Percentiles rank a stretch among this genome's conserved stretches.
These are phyloP conservation scores for Arthrobotrys sphaeroides DNA, from an alignment of 2,329 filamentous ascomycete genomes.

Conservation along the genomic window DNA sequence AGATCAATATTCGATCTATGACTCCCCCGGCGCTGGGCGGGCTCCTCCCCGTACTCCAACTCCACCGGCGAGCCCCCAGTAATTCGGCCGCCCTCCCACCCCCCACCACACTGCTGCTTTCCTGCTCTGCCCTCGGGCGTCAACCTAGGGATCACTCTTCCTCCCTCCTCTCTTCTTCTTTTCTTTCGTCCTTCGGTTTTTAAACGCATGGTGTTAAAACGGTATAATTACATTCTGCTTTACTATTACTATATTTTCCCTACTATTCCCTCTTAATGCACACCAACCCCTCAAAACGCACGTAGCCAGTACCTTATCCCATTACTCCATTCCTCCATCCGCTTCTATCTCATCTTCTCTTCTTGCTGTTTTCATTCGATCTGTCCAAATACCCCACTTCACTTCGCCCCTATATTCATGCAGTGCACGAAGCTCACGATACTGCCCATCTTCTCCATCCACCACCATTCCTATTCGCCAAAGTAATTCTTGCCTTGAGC, in stretches of 20 bases:
- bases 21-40: neutral
- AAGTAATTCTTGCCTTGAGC: neutral
- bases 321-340: neutral
- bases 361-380: neutral
- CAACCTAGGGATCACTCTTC: neutral
- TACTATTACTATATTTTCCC: neutral
- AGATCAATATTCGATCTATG: slow-evolving; percentile 14
- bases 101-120: neutral
- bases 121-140: neutral
- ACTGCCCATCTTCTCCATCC: slow-evolving; percentile 12
- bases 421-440: slow-evolving; percentile 33
- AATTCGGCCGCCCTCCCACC: neutral
- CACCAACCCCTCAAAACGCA: neutral
- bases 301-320: neutral
- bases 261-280: slow-evolving; percentile 4
- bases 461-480: neutral
- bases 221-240: slow-evolving; percentile 28
- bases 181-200: slow-evolving; percentile 9
- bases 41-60: slow-evolving; percentile 10
- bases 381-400: neutral
- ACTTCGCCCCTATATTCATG: slow-evolving; percentile 16
- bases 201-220: slow-evolving; percentile 34
- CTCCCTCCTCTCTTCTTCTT: neutral
- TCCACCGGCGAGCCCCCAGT: neutral
- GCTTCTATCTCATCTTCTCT: neutral